phyloP scores from a whole-genome alignment of 352 stramenopile species.

The Phytophthora cactorum region DNA sequence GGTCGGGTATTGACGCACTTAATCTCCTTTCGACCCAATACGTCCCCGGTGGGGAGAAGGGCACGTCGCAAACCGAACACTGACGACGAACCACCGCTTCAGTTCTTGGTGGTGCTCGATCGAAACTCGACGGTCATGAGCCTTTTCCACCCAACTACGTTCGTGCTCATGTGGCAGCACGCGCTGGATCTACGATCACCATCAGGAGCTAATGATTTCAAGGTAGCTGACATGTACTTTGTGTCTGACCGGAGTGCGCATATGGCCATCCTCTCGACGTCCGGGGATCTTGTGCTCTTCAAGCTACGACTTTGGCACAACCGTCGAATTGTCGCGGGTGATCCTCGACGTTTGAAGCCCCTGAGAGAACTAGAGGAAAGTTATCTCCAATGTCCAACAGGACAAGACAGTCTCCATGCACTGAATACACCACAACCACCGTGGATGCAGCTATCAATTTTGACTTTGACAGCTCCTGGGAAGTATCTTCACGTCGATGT shows the following conservation, averaged over 20 bases:
- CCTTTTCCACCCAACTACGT: slow-evolving; percentile 32
- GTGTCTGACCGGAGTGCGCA: slow-evolving; percentile 31
- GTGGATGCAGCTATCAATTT: slow-evolving; percentile 1
- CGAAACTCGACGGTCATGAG: slow-evolving; percentile 25
- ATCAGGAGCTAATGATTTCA: slow-evolving; percentile 1
- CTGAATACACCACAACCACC: background rate
- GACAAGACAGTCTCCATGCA: slow-evolving; percentile 17
- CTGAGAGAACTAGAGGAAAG: slow-evolving; percentile 21
- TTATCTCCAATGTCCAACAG: slow-evolving; percentile 18
- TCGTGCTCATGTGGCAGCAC: slow-evolving; percentile 36
- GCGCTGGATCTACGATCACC: slow-evolving; percentile 25
- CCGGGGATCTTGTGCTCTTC: slow-evolving; percentile 32
- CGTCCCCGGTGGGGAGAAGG: slow-evolving; percentile 17
- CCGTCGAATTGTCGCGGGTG: slow-evolving; percentile 31
- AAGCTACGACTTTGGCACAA: slow-evolving; percentile 41
- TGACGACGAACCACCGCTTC: slow-evolving; percentile 19
- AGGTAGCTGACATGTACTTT: slow-evolving; percentile 30
- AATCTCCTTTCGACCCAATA: slow-evolving; percentile 32
- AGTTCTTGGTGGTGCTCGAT: slow-evolving; percentile 42
- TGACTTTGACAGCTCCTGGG: slow-evolving; percentile 18
- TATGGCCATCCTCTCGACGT: slow-evolving; percentile 28
- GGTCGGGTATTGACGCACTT: slow-evolving; percentile 15
- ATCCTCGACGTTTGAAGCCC: slow-evolving; percentile 26
- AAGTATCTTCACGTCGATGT: slow-evolving; percentile 44
- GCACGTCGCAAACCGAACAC: slow-evolving; percentile 6